Base-by-base conservation (phyloP, 495 filamentous ascomycete species). In the Hypoxylon intermedium region DNA sequence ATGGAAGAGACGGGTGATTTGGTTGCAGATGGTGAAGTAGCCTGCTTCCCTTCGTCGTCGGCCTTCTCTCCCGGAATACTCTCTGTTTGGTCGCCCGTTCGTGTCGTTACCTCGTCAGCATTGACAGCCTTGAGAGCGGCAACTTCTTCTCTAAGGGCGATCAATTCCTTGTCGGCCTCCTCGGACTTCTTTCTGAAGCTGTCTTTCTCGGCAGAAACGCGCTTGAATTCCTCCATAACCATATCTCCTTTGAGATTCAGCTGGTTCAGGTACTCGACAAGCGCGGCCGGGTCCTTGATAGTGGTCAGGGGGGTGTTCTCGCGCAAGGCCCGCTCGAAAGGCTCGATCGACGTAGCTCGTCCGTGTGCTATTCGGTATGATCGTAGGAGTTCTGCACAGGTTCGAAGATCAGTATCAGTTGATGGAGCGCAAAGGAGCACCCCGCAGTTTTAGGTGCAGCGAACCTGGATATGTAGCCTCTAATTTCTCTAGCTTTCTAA, bases 231-330 rank as follows among this genome's bases (percentile, higher is more conserved):
- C 13, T 96, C 89, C 81, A 92, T 82, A 1, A 94, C 85, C 86
- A 98, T 91, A 60, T 96, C 92, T 7, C 87, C 85, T 60, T 93
- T 93, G 20, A 92, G 74, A 48, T 87, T 90, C 33, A 96, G 75
- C 72, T 96, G 91, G 60, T 88, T 94, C n/a, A 98, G 81, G 69
- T 98, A 98, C 74, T 98, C 94, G 2, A 93, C 86, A 24, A 98
- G 75, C 1, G 91, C 88, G 58, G 85, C 84, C 0, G 92, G 90
- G 55, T 98, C 95, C 47, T 79, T 83, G 53, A 98, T 96, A 2
- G 90, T 90, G 12, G 91, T 89, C 16, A 97, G 75, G 0, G 94
- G 93, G 0, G 95, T 98, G 56, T 93, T 89, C 66, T 98, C 94
- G 67, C 88, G 88, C 6, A 98, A 80, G 1, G 88, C 85, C 41